phyloP scores from a whole-genome alignment of 805 yeast species.

The Lipomyces lipofer region DNA sequence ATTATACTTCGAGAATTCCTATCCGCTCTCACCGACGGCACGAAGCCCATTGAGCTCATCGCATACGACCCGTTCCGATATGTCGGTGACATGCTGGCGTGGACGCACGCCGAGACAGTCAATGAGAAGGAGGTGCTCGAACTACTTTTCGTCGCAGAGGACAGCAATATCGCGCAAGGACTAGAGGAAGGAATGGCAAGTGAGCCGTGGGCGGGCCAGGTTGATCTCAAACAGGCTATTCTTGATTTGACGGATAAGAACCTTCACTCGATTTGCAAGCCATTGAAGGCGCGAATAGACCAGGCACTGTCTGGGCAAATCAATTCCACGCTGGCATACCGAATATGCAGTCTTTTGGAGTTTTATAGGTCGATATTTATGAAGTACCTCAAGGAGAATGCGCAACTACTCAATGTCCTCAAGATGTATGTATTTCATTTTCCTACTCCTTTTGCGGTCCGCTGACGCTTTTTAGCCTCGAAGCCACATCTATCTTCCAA shows the following conservation, averaged over 20 bases:
- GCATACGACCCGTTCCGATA: constrained; percentile 81
- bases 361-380: constrained; percentile 68
- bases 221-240: constrained; percentile 37
- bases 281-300: constrained; percentile 45
- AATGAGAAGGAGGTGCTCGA: constrained; percentile 79
- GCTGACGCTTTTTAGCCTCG: constrained; percentile 36
- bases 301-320: constrained; percentile 53
- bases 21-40: constrained; percentile 40
- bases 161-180: constrained; percentile 25
- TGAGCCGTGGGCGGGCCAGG: constrained; percentile 36
- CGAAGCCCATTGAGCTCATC: constrained; percentile 57
- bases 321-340: constrained; percentile 55
- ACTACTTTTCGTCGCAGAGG: constrained; percentile 55
- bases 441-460: no score
- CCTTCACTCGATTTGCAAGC: constrained; percentile 58
- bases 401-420: constrained; percentile 34
- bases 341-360: constrained; percentile 61
- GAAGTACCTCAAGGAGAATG: constrained; percentile 41
- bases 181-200: constrained; percentile 32
- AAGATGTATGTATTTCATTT: constrained; percentile 29
- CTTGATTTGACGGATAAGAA: constrained; percentile 50
- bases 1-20: constrained; percentile 66
- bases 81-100: constrained; percentile 84
- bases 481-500: constrained; percentile 42
- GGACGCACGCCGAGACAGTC: constrained; percentile 79